Percentiles rank a stretch among this genome's conserved stretches.
These are phyloP conservation scores for Alternaria arbusti DNA, from an alignment of 2,329 filamentous ascomycete species.

Conservation along the genomic window DNA sequence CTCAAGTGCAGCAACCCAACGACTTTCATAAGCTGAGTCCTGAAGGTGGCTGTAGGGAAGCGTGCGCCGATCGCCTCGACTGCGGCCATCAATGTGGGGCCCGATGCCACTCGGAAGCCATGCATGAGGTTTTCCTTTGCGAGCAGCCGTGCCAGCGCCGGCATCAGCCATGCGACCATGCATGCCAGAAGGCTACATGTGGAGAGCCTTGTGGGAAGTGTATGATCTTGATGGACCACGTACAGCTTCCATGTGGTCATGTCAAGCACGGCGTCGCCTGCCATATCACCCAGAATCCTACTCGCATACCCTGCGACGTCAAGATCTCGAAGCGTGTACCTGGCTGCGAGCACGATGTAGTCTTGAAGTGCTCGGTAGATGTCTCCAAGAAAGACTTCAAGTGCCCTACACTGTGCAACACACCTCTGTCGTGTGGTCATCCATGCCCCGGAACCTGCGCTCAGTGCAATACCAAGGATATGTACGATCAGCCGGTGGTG, in stretches of 20 bases:
- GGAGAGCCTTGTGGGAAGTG: slow-evolving; percentile 38
- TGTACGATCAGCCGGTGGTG: slow-evolving; percentile 13
- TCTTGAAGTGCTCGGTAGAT: slow-evolving; percentile 58
- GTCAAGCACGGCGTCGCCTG: slow-evolving; percentile 19
- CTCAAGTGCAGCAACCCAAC: slow-evolving; percentile 33
- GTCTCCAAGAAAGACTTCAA: slow-evolving; percentile 50
- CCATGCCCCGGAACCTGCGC: slow-evolving; percentile 58
- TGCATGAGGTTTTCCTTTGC: slow-evolving; percentile 38
- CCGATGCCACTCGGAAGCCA: slow-evolving; percentile 38
- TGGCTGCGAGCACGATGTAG: slow-evolving; percentile 62
- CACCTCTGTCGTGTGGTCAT: slow-evolving; percentile 64
- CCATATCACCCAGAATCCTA: slow-evolving; percentile 7
- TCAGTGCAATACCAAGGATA: slow-evolving; percentile 53
- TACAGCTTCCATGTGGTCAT: slow-evolving; percentile 40
- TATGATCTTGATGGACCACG: slow-evolving; percentile 20
- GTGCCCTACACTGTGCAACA: slow-evolving; percentile 59
- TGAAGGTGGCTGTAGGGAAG: slow-evolving; percentile 39
- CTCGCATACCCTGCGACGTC: slow-evolving; percentile 56
- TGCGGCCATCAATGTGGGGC: slow-evolving; percentile 41
- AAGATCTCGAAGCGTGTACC: slow-evolving; percentile 58
- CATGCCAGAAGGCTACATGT: slow-evolving; percentile 36
- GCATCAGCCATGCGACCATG: slow-evolving; percentile 32
- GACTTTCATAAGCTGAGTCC: slow-evolving; percentile 38
- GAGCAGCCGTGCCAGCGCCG: slow-evolving; percentile 32
- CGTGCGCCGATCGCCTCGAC: slow-evolving; percentile 28